These are phyloP conservation scores for Trichoderma sp. DNA, from an alignment of 2,329 filamentous ascomycete genomes.

Conservation along the genomic window DNA sequence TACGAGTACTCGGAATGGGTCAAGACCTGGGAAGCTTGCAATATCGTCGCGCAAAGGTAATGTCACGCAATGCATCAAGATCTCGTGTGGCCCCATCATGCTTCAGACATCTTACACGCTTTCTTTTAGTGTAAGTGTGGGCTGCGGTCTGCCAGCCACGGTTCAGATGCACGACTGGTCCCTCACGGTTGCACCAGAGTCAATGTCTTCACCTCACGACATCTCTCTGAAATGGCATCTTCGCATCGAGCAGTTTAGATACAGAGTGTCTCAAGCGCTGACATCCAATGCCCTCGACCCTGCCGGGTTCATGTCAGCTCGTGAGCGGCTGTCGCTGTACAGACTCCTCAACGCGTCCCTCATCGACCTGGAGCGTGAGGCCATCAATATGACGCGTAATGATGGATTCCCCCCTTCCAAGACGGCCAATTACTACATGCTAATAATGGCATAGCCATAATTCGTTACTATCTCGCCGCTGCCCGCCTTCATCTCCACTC, in stretches of 20 bases:
- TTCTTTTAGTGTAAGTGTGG: slow-evolving; percentile 8
- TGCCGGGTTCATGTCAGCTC: slow-evolving; percentile 16
- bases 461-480: slow-evolving; percentile 19
- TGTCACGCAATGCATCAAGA: not conserved
- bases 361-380: slow-evolving; percentile 20
- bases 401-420: not conserved
- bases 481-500: slow-evolving; percentile 22
- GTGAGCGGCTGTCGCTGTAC: slow-evolving; percentile 18
- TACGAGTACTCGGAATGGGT: slow-evolving; percentile 22
- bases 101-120: not conserved
- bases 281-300: slow-evolving; percentile 22
- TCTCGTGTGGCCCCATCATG: not conserved
- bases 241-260: slow-evolving; percentile 19
- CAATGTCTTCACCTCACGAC: slow-evolving; percentile 10
- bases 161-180: slow-evolving; percentile 26
- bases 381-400: slow-evolving; percentile 20
- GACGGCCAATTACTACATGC: not conserved
- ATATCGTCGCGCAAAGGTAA: slow-evolving; percentile 21
- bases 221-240: slow-evolving; percentile 21
- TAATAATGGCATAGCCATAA: not conserved
- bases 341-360: slow-evolving; percentile 18
- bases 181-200: slow-evolving; percentile 19
- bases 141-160: slow-evolving; percentile 17
- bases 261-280: slow-evolving; percentile 15
- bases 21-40: slow-evolving; percentile 20